phyloP scores from a whole-genome alignment of 176 grass and related monocot genomes.

The Ananas comosus region DNA sequence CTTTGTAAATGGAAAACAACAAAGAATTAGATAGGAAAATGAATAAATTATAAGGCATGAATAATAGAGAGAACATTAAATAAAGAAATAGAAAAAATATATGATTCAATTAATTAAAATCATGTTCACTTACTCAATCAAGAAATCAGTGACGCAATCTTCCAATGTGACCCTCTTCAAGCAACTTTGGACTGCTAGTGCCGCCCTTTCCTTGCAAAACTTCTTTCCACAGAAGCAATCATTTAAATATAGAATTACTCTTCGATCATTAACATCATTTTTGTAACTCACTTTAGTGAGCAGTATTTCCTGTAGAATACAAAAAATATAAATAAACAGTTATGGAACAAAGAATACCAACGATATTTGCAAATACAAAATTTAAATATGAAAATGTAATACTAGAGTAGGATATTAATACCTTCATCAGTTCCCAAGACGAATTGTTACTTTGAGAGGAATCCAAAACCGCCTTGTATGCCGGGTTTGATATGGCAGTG shows the following conservation, averaged over 20 bases:
- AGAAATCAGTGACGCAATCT: slow-evolving; percentile 66
- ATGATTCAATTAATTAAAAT: neutral
- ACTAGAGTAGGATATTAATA: slow-evolving; percentile 18
- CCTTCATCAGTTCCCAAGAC: slow-evolving; percentile 96
- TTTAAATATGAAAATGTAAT: slow-evolving; percentile 13
- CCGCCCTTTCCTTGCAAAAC: slow-evolving; percentile 91
- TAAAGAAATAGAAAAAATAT: neutral
- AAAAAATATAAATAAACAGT: slow-evolving; percentile 13
- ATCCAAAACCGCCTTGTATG: slow-evolving; percentile 86
- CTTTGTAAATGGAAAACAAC: neutral
- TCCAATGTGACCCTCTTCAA: slow-evolving; percentile 58
- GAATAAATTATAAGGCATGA: slow-evolving; percentile 2
- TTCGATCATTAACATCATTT: slow-evolving; percentile 58
- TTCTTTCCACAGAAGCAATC: slow-evolving; percentile 73
- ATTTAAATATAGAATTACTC: slow-evolving; percentile 74
- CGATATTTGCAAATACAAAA: slow-evolving; percentile 9
- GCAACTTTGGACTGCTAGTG: slow-evolving; percentile 62
- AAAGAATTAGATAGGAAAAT: neutral
- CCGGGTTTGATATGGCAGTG: slow-evolving; percentile 81
- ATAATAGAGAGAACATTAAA: slow-evolving; percentile 2
- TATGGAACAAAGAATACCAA: neutral
- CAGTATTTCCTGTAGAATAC: slow-evolving; percentile 59
- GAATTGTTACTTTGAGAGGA: slow-evolving; percentile 93
- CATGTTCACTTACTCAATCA: slow-evolving; percentile 60
- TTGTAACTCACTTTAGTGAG: slow-evolving; percentile 45